Conservation (phyloP, 1,284 basidiomycete species). For the Microbotryum violaceum region DNA sequence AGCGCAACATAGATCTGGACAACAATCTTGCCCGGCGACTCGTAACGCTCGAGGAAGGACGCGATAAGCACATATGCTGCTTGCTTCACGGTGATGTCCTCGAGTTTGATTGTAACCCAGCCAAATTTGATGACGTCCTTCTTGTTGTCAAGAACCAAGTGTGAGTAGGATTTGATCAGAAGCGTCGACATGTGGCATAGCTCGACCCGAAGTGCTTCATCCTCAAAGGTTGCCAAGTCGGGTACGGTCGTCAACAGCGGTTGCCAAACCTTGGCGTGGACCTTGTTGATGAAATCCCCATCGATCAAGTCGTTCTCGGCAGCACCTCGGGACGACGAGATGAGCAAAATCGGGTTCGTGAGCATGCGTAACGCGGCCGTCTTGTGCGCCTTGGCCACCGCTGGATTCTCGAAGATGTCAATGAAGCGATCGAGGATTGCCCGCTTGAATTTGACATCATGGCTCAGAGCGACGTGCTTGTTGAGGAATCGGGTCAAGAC, state of each 20-base stretch:
- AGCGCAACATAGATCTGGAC: constrained; percentile 89
- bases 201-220: constrained; percentile 58
- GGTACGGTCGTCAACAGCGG: constrained; percentile 53
- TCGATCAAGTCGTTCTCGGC: constrained; percentile 54
- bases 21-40: constrained; percentile 87
- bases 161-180: constrained; percentile 74
- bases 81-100: constrained; percentile 89
- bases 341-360: constrained; percentile 78
- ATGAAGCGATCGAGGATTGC: constrained; percentile 80
- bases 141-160: constrained; percentile 67
- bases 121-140: constrained; percentile 95
- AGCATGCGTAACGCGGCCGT: constrained; percentile 77
- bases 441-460: constrained; percentile 58
- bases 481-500: constrained; percentile 82
- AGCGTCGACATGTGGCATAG: constrained; percentile 84
- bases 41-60: constrained; percentile 87
- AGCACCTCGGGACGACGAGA: constrained; percentile 56
- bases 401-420: constrained; percentile 44
- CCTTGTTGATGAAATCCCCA: constrained; percentile 57
- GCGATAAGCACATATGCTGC: constrained; percentile 87
- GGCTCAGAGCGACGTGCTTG: constrained; percentile 61
- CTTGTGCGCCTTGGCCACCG: constrained; percentile 64
- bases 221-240: constrained; percentile 39
- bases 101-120: constrained; percentile 76
- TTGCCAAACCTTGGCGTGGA: constrained; percentile 73